Evolutionary conservation across 306 rosid genomes (phyloP).

Genomic region (Acmispon strigosus): DNA sequence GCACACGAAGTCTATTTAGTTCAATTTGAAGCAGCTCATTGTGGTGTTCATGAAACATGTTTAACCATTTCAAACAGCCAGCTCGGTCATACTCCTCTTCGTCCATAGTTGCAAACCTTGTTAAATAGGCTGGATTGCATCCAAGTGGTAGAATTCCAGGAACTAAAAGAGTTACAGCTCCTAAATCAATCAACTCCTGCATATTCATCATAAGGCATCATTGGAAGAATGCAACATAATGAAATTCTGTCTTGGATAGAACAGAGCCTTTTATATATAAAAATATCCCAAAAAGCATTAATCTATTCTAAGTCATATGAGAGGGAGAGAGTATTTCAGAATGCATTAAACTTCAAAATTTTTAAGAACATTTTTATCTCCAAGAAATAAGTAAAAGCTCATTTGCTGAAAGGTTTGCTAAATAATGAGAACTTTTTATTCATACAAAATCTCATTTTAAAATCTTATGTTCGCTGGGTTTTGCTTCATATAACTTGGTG

Average conservation of each 20-base stretch:
- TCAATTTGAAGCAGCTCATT: slow-evolving; percentile 34
- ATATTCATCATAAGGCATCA: background rate
- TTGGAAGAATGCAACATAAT: background rate
- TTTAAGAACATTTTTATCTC: background rate
- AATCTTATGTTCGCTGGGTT: too few relatives aligned
- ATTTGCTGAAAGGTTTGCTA: background rate
- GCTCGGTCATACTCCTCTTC: slow-evolving; percentile 30
- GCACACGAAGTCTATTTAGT: slow-evolving; percentile 24
- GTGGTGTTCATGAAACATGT: slow-evolving; percentile 32
- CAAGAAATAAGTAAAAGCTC: background rate
- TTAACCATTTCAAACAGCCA: slow-evolving; percentile 48
- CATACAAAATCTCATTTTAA: too few relatives aligned
- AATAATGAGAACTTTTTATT: background rate
- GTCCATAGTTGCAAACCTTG: slow-evolving; percentile 5
- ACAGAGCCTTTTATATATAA: background rate
- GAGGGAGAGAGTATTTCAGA: too few relatives aligned
- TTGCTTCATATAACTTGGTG: background rate
- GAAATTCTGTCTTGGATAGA: background rate
- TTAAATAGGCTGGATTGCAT: slow-evolving; percentile 33
- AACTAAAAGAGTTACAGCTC: slow-evolving; percentile 41
- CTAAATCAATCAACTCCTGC: slow-evolving; percentile 47
- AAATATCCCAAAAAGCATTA: background rate
- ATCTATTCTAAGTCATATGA: background rate
- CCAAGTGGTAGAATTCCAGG: slow-evolving; percentile 62
- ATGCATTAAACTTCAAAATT: background rate